Evolutionary conservation across 2,329 filamentous ascomycete genomes (phyloP).

Genomic region (Pyrenochaeta sp.): DNA sequence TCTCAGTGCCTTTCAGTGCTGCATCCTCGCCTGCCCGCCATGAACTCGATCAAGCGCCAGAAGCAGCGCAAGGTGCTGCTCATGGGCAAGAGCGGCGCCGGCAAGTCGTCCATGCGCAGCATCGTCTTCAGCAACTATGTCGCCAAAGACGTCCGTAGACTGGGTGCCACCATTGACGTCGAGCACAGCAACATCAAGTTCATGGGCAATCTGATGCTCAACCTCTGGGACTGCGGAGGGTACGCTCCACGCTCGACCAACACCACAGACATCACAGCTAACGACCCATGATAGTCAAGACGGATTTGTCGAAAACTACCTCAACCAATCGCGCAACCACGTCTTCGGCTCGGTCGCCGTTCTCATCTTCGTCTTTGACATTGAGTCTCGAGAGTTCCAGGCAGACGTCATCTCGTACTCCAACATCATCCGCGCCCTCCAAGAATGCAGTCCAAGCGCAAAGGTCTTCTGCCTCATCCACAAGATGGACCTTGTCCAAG

Average conservation of each 20-base stretch:
- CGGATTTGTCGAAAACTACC: constrained; percentile 98
- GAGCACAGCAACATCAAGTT: constrained; percentile 99
- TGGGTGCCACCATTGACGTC: constrained; percentile 97
- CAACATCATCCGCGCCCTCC: constrained; percentile 85
- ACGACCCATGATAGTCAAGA: constrained; percentile 74
- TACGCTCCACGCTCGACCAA: constrained; percentile 47
- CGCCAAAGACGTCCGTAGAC: constrained; percentile 88
- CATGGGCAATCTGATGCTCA: constrained; percentile 94
- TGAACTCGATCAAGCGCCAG: constrained; percentile 55
- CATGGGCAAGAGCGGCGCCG: constrained; percentile 92
- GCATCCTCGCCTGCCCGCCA: constrained; percentile 15
- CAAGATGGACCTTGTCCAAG: constrained; percentile 97
- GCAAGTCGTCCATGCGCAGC: constrained; percentile 97
- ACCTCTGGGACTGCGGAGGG: constrained; percentile 98
- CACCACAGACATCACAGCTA: constrained; percentile 7
- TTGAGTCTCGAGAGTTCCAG: constrained; percentile 93
- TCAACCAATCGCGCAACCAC: constrained; percentile 92
- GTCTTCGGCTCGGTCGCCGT: constrained; percentile 97
- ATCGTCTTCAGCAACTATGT: constrained; percentile 99
- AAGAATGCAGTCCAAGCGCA: constrained; percentile 81
- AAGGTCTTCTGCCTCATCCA: constrained; percentile 95
- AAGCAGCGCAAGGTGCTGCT: constrained; percentile 63
- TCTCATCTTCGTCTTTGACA: constrained; percentile 98
- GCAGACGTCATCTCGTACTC: constrained; percentile 92
- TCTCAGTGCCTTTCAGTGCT: background rate